A percentile compares a stretch with the other conserved stretches of the same genome.
Evolutionary conservation across 805 yeast species (phyloP).

Genomic region (Cyberlindnera japonica): DNA sequence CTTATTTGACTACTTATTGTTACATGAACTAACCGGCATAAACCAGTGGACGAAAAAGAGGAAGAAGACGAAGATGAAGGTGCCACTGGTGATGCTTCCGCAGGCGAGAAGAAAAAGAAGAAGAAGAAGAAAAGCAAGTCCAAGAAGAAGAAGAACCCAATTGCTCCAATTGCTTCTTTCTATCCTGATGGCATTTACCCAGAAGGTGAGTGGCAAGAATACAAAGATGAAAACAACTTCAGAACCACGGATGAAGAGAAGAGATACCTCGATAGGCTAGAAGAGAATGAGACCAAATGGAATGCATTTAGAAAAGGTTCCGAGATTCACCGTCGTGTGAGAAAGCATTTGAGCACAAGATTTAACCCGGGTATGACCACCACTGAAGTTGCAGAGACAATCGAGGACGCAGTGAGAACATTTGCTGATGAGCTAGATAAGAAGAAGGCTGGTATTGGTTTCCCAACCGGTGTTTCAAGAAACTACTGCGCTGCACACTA

Average conservation of each 20-base stretch:
- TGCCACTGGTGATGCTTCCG: constrained; percentile 31
- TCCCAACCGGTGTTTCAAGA: constrained; percentile 95
- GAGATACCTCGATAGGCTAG: constrained; percentile 66
- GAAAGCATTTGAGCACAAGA: constrained; percentile 68
- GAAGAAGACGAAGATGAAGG: constrained; percentile 23
- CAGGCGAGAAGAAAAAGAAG: constrained; percentile 30
- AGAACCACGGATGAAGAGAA: constrained; percentile 86
- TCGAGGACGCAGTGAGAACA: constrained; percentile 80
- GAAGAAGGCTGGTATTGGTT: constrained; percentile 84
- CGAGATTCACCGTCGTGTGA: constrained; percentile 89
- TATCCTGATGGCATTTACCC: constrained; percentile 77
- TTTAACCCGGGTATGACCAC: constrained; percentile 91
- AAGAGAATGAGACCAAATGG: constrained; percentile 50
- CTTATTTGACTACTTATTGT: background rate
- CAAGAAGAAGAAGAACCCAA: constrained; percentile 45
- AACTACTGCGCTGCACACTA: constrained; percentile 97
- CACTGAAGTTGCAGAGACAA: constrained; percentile 83
- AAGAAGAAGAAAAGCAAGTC: constrained; percentile 58
- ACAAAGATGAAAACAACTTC: constrained; percentile 57
- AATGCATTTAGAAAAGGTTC: constrained; percentile 94
- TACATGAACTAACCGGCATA: background rate
- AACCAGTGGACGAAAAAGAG: constrained; percentile 12
- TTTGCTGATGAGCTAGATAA: constrained; percentile 60
- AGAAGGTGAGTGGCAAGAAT: constrained; percentile 84
- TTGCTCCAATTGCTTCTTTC: constrained; percentile 59